These are phyloP conservation scores for Suillus discolor DNA, from an alignment of 768 basidiomycete genomes.

Conservation along the genomic window DNA sequence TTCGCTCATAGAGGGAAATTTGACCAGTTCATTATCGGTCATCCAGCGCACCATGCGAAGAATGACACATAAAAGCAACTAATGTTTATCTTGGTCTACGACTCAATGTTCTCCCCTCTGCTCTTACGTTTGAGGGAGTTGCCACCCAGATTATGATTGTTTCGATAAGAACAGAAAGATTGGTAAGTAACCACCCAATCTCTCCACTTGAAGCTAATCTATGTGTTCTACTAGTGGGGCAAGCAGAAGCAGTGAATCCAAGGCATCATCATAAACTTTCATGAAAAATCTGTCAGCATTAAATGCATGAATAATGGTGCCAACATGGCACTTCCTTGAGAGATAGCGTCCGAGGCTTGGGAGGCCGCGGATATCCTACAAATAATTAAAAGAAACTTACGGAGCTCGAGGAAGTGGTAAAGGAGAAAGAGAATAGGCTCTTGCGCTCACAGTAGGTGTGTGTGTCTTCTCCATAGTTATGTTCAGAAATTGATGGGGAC, in stretches of 20 bases:
- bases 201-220: constrained; percentile 7
- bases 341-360: constrained; percentile 39
- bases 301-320: constrained; percentile 62
- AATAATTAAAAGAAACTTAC: constrained; percentile 55
- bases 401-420: constrained; percentile 63
- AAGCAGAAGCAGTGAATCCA: constrained; percentile 34
- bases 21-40: no score
- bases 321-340: constrained; percentile 50
- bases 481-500: background rate
- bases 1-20: no score
- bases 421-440: constrained; percentile 82
- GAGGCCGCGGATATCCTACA: constrained; percentile 36
- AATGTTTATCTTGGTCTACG: background rate
- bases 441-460: constrained; percentile 77
- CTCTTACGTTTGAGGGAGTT: no score
- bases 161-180: constrained; percentile 53
- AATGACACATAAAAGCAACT: background rate
- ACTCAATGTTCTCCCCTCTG: no score
- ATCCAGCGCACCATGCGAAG: background rate
- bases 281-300: constrained; percentile 59
- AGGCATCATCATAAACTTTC: constrained; percentile 47
- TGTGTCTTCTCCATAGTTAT: background rate
- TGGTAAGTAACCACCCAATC: constrained; percentile 43
- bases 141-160: no score
- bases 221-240: constrained; percentile 33